These are phyloP conservation scores for Puccinia brachypodii DNA, from an alignment of 1,284 basidiomycete species.

Conservation along the genomic window DNA sequence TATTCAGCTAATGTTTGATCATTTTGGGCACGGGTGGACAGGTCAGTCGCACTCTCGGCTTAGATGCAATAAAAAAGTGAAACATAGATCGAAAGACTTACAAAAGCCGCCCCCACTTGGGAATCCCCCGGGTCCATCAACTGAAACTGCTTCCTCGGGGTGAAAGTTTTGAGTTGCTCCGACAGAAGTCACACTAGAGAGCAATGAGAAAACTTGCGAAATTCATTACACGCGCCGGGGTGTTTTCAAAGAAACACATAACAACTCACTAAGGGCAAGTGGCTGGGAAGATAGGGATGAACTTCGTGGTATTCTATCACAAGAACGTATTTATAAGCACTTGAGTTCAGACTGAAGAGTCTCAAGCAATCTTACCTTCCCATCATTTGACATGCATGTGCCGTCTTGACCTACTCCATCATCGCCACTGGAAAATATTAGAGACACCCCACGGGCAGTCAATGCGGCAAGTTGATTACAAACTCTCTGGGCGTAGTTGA, in stretches of 20 bases:
- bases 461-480: conserved; percentile 58
- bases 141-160: conserved; percentile 52
- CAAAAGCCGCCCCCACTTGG: conserved; percentile 34
- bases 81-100: conserved; percentile 30
- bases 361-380: neutral
- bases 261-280: conserved; percentile 25
- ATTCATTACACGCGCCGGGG: neutral
- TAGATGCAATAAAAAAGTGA: conserved; percentile 48
- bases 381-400: conserved; percentile 33
- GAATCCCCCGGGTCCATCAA: conserved; percentile 31
- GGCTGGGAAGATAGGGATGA: conserved; percentile 29
- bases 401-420: conserved; percentile 26
- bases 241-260: neutral
- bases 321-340: neutral
- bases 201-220: neutral
- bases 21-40: conserved; percentile 34
- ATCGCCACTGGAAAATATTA: conserved; percentile 59
- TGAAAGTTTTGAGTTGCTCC: conserved; percentile 53
- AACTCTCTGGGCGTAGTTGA: conserved; percentile 51
- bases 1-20: conserved; percentile 41
- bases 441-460: conserved; percentile 58
- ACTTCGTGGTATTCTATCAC: neutral
- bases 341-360: neutral
- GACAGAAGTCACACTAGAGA: conserved; percentile 51
- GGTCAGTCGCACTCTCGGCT: conserved; percentile 3